Evolutionary conservation across 2,329 filamentous ascomycete genomes (phyloP), one percentile per base, ranked within the genome.

Genomic region (Colletotrichum chrysophilum): DNA sequence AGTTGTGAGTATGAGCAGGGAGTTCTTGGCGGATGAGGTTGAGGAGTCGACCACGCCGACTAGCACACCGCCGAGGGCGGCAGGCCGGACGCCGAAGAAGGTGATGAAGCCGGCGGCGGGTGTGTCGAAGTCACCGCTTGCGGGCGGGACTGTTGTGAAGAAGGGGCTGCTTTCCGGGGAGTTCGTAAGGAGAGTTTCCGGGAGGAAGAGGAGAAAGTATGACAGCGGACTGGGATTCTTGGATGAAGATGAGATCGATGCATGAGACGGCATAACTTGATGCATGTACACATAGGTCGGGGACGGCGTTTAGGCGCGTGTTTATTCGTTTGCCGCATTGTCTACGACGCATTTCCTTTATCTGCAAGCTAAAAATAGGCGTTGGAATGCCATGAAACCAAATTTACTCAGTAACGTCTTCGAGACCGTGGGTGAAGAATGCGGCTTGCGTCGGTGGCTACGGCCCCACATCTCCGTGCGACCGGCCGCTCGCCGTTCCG

Each of bases 141-240:
- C 24, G 66, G 12, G 77, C 52, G n/a, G 73, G 60, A 56, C 80
- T 43, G 64, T 78, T 18, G 32, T 80, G 70, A 30, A 74, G 30
- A 76, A 80, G 5, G 77, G 78, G 12, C 78, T 80, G 56, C 55
- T 83, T 9, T 71, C 80, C 5, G 81, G 80, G 1, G 82, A 80
- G 2, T n/a, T 83, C 62, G 80, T 79, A 4, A 82, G 82, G 62
- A 81, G 81, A 26, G 80, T 79, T 1, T 81, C 77, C 30, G 84
- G 80, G 30, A 85, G 77, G 78, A 90, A 87, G 83, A 84, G 84
- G 74, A 86, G 89, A 74, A 85, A 86, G 73, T 86, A 88, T 77
- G 90, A 92, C 80, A 91, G 89, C 70, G 91, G 90, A 0, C 79
- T 92, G 66, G 89, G 89, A 0, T 83, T 92, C 28, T 77, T 91